These are phyloP conservation scores for Artomyces pyxidatus DNA, from an alignment of 768 basidiomycete genomes.

Conservation along the genomic window DNA sequence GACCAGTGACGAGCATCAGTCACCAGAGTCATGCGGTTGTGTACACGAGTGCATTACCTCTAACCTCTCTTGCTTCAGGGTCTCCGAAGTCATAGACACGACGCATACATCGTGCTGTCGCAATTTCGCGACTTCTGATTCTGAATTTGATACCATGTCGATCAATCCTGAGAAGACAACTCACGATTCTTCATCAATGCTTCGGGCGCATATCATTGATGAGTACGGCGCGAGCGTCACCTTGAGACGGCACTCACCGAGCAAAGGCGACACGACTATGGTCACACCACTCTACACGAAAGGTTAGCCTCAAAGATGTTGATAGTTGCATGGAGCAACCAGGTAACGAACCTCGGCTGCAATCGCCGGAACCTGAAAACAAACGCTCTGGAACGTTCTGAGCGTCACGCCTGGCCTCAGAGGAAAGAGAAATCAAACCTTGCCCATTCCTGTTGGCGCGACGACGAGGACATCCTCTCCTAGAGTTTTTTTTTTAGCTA, in stretches of 20 bases:
- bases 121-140: conserved; percentile 55
- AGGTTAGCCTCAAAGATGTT: not conserved
- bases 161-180: conserved; percentile 14
- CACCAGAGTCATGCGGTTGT: no score
- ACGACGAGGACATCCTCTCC: conserved; percentile 71
- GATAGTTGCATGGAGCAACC: conserved; percentile 3
- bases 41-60: no score
- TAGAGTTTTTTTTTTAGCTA: conserved; percentile 18
- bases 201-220: conserved; percentile 19
- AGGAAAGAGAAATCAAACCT: conserved; percentile 33
- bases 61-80: conserved; percentile 40
- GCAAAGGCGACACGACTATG: conserved; percentile 68
- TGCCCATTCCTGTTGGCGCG: conserved; percentile 87
- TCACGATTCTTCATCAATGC: conserved; percentile 80
- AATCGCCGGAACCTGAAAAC: conserved; percentile 79
- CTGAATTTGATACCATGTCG: not conserved
- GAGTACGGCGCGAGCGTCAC: not conserved
- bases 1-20: no score
- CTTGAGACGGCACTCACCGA: conserved; percentile 44
- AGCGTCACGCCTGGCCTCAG: not conserved
- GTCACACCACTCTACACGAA: conserved; percentile 57
- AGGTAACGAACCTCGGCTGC: conserved; percentile 41
- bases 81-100: conserved; percentile 61
- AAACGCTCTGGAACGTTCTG: conserved; percentile 49
- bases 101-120: conserved; percentile 47